phyloP scores from a whole-genome alignment of 1,284 basidiomycete genomes.

The Boletus semigastroideus region DNA sequence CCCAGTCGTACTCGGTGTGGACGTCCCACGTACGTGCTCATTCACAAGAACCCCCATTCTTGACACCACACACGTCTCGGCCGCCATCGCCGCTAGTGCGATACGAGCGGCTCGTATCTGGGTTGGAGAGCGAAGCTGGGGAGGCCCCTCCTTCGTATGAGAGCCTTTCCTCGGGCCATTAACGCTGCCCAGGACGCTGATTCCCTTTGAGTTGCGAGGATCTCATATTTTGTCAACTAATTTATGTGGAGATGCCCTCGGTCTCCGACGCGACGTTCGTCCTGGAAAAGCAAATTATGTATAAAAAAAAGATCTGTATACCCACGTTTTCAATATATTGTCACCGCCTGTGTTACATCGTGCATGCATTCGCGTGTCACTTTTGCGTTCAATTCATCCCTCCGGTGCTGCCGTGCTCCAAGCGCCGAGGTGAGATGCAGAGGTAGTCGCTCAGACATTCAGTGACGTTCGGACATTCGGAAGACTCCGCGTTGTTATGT shows the following conservation, averaged over 20 bases:
- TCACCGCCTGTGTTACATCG: no score
- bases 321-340: no score
- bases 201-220: no score
- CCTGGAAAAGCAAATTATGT: slow-evolving; percentile 48
- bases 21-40: background rate
- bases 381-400: no score
- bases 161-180: slow-evolving; percentile 17
- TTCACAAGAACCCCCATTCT: slow-evolving; percentile 1
- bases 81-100: slow-evolving; percentile 35
- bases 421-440: no score
- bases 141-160: slow-evolving; percentile 68
- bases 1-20: background rate
- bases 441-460: no score
- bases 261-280: slow-evolving; percentile 76
- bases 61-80: slow-evolving; percentile 16
- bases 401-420: no score
- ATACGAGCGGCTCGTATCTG: slow-evolving; percentile 64
- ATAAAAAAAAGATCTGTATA: no score
- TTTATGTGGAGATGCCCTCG: slow-evolving; percentile 39
- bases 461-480: no score
- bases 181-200: background rate
- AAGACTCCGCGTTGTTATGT: no score
- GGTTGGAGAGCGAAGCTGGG: slow-evolving; percentile 62
- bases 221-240: no score
- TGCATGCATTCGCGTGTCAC: no score